A percentile compares a stretch with the other conserved stretches of the same genome.
phyloP scores from a whole-genome alignment of 768 basidiomycete species.

The Rhodotorula paludigena region DNA sequence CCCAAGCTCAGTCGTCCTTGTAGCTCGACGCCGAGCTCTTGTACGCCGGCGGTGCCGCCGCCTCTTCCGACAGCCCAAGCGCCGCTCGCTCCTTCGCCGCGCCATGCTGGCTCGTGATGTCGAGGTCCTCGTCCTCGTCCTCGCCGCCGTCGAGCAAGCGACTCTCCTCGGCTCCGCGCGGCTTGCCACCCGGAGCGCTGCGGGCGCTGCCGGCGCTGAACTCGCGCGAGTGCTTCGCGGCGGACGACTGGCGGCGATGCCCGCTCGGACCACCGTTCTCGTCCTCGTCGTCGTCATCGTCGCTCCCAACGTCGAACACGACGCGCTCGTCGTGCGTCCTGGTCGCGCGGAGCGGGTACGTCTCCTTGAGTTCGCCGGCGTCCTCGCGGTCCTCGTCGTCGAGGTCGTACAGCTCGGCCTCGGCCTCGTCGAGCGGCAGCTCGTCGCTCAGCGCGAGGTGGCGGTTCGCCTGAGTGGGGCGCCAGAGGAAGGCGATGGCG shows the following conservation, averaged over 20 bases:
- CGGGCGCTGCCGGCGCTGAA: neutral
- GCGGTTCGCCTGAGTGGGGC: slow-evolving; percentile 82
- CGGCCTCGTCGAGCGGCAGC: slow-evolving; percentile 86
- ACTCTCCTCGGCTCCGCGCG: no score
- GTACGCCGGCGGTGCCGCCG: no score
- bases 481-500: slow-evolving; percentile 83
- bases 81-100: no score
- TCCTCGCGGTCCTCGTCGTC: slow-evolving; percentile 63
- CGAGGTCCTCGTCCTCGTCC: slow-evolving; percentile 7
- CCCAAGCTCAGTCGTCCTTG: no score
- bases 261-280: neutral
- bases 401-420: slow-evolving; percentile 86
- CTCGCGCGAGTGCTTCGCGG: neutral
- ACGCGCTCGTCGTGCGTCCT: neutral
- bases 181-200: no score
- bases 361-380: slow-evolving; percentile 24
- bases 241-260: no score
- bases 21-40: no score
- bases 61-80: no score
- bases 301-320: slow-evolving; percentile 16
- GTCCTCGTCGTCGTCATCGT: slow-evolving; percentile 17
- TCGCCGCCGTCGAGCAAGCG: neutral
- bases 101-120: slow-evolving; percentile 29
- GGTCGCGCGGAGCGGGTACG: slow-evolving; percentile 9
- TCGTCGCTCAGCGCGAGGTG: slow-evolving; percentile 95